Base-by-base conservation (phyloP, 768 basidiomycete species). In the Hericium coralloides region DNA sequence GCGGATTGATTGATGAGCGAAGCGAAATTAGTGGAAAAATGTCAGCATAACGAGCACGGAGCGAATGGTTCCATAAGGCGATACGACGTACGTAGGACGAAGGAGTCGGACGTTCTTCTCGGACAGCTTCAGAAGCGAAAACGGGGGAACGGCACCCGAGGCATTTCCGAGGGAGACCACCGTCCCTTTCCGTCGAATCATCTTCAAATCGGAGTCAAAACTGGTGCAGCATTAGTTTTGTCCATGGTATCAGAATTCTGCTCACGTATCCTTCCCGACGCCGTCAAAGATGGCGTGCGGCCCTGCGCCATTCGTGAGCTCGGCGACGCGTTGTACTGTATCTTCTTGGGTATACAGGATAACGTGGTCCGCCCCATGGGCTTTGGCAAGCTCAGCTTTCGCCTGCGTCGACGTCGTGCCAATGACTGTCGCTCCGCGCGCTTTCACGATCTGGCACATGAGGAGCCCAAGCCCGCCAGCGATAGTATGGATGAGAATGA, bases 251-350 rank as follows among this genome's bases (percentile, higher is more conserved):
- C 31, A 31, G 31, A 4, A 47, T 7, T n/a, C 61, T 56, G 65
- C 59, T 58, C 71, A 95, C 81, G 94, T 98, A 68, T 92, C 89
- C 74, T 90, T 95, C 2, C 95, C 95, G n/a, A 99, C 92, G 31
- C 95, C 95, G 65, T 99, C 95, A 65, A 87, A 95, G 23, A 92
- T 80, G 17, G 83, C 95, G 60, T 95, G 81, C 4, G 92, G 89
- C 14, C 92, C 90, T 61, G 84, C 76, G 7, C 89, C 89, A 47
- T 82, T 81, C 0, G 92, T 92, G 56, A 92, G 70, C 63, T 88
- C 83, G 54, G 85, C 67, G 12, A 90, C 89, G 48, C 84, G 78
- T 61, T 85, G 66, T 12, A 90, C 85, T 0, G 86, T 86, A 59
- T 91, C 79, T 64, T 91, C 89, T 48, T 78, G 74, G 9, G 79